Conservation (phyloP, 2,329 filamentous ascomycete genomes). For the Fusarium chuoi region DNA sequence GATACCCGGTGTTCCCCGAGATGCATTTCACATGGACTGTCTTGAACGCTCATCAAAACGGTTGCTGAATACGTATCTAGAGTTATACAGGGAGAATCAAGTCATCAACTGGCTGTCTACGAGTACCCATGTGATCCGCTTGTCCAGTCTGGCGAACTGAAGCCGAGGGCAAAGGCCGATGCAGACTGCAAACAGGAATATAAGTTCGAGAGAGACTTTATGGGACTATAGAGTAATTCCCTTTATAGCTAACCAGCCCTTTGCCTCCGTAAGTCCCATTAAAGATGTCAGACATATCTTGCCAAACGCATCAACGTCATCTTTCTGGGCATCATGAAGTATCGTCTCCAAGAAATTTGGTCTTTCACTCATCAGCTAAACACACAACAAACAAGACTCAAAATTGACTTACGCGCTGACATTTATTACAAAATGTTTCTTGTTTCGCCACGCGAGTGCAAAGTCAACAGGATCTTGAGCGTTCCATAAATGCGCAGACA, state of each 20-base stretch:
- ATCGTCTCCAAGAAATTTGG: not conserved
- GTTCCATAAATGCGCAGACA: slow-evolving; percentile 4
- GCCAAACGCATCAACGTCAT: not conserved
- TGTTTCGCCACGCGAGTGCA: not conserved
- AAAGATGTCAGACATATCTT: not conserved
- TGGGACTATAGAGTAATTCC: not conserved
- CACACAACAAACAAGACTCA: fast-evolving
- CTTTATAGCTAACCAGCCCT: slow-evolving; percentile 1
- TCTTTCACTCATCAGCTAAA: fast-evolving
- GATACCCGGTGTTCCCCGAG: too few relatives aligned
- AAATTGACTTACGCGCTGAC: not conserved
- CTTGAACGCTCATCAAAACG: too few relatives aligned
- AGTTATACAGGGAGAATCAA: too few relatives aligned
- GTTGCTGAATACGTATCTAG: too few relatives aligned
- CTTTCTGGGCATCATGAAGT: not conserved
- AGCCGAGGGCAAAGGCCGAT: too few relatives aligned
- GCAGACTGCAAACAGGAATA: too few relatives aligned
- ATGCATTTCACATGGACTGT: too few relatives aligned
- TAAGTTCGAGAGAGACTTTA: too few relatives aligned
- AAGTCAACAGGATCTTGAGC: slow-evolving; percentile 1
- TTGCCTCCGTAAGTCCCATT: not conserved
- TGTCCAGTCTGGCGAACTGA: too few relatives aligned
- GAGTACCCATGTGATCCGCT: too few relatives aligned
- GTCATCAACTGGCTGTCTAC: too few relatives aligned
- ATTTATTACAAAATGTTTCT: not conserved